Conservation (phyloP, 2,329 filamentous ascomycete species). For the Botrytis hyacinthi region DNA sequence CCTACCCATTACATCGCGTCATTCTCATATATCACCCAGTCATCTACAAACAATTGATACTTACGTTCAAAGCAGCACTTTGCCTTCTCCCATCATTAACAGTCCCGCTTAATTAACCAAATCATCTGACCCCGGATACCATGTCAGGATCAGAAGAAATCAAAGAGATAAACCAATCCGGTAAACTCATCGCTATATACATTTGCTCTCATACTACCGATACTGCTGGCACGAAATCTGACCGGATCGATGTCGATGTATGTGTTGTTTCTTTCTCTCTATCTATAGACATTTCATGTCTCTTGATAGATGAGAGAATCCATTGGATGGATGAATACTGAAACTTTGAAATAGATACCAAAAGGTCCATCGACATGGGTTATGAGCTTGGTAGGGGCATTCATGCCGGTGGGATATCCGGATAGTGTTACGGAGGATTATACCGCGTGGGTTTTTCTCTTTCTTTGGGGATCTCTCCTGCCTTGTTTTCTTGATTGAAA, state of each 20-base stretch:
- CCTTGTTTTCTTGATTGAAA: neutral
- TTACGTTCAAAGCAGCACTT: neutral
- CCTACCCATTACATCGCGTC: neutral
- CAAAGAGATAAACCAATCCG: slow-evolving; percentile 37
- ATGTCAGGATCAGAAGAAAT: slow-evolving; percentile 24
- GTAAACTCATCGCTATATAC: slow-evolving; percentile 38
- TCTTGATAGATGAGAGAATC: neutral
- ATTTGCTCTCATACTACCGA: slow-evolving; percentile 13
- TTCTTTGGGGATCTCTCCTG: neutral
- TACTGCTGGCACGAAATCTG: neutral
- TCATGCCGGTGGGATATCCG: slow-evolving; percentile 67
- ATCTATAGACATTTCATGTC: neutral
- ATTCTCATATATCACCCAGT: neutral
- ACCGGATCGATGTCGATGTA: slow-evolving; percentile 35
- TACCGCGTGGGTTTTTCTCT: slow-evolving; percentile 50
- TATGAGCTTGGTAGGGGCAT: slow-evolving; percentile 52
- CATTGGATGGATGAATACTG: neutral
- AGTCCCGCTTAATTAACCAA: neutral
- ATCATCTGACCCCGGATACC: neutral
- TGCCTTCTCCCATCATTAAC: neutral
- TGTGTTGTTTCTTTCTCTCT: neutral
- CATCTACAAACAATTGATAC: neutral
- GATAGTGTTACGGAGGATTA: slow-evolving; percentile 71
- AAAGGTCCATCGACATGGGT: slow-evolving; percentile 32
- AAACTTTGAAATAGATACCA: slow-evolving; percentile 27